phyloP scores from a whole-genome alignment of 768 basidiomycete genomes.

The Roridomyces roridus region DNA sequence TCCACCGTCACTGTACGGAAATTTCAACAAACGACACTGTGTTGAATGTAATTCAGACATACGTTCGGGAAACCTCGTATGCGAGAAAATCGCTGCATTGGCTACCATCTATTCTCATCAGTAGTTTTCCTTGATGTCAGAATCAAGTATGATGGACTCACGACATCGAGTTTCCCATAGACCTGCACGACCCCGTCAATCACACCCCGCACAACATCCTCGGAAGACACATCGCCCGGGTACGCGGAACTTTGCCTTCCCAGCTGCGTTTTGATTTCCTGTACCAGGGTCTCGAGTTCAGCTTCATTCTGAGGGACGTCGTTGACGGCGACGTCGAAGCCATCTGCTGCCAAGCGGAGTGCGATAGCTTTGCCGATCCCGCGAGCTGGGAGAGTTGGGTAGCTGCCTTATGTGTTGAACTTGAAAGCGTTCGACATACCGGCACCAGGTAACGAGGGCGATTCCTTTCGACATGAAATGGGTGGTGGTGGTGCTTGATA shows the following conservation, averaged over 20 bases:
- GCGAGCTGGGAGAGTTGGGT: slow-evolving; percentile 29
- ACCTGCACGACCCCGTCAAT: slow-evolving; percentile 30
- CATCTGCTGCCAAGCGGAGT: slow-evolving; percentile 46
- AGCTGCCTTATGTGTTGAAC: too few species aligned
- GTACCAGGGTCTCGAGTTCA: slow-evolving; percentile 29
- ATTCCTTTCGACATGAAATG: too few species aligned
- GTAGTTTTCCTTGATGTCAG: too few species aligned
- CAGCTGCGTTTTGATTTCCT: slow-evolving; percentile 30
- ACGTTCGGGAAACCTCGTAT: slow-evolving; percentile 14
- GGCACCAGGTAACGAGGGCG: too few species aligned
- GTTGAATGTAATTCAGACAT: neutral
- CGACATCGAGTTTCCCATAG: slow-evolving; percentile 38
- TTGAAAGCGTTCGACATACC: slow-evolving; percentile 19
- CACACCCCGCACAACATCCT: slow-evolving; percentile 42
- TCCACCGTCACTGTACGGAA: slow-evolving; percentile 25
- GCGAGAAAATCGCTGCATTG: slow-evolving; percentile 30
- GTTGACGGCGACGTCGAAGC: slow-evolving; percentile 47
- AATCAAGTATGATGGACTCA: too few species aligned
- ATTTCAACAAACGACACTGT: too few species aligned
- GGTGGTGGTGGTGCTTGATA: too few species aligned
- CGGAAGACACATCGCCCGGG: slow-evolving; percentile 39
- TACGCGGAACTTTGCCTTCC: slow-evolving; percentile 14
- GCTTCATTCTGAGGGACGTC: slow-evolving; percentile 36
- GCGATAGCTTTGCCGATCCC: slow-evolving; percentile 52
- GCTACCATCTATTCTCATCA: slow-evolving; percentile 36